Conservation (phyloP, 2,329 filamentous ascomycete genomes). For the Aspergillus sp. region DNA sequence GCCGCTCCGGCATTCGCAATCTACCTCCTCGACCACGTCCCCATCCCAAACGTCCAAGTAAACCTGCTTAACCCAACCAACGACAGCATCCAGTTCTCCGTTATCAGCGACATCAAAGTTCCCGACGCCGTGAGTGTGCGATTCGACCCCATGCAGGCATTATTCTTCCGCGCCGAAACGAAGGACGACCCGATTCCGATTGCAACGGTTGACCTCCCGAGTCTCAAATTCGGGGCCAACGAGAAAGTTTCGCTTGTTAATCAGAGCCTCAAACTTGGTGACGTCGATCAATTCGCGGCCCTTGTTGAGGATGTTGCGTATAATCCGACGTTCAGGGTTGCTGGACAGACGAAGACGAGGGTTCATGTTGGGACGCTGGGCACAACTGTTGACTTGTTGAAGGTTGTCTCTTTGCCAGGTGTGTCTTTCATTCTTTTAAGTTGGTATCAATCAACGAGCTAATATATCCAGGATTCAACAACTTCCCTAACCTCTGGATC, state of each 20-base stretch:
- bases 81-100: constrained; percentile 11
- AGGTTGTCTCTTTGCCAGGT: constrained; percentile 6
- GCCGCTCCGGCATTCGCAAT: constrained; percentile 7
- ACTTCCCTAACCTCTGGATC: constrained; percentile 5
- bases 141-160: constrained; percentile 1
- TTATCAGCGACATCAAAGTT: constrained; percentile 2
- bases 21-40: constrained; percentile 5
- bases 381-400: constrained; percentile 1
- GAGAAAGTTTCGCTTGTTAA: not conserved
- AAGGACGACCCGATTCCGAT: not conserved
- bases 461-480: constrained; percentile 1
- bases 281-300: constrained; percentile 1
- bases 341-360: not conserved
- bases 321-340: constrained; percentile 1
- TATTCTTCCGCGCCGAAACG: constrained; percentile 3
- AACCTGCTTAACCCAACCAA: constrained; percentile 6
- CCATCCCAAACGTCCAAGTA: constrained; percentile 4
- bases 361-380: not conserved
- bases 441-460: too few relatives aligned
- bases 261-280: not conserved
- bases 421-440: not conserved
- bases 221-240: not conserved
- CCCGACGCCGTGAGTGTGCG: constrained; percentile 1
- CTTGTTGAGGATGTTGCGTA: constrained; percentile 8
- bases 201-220: constrained; percentile 2